A percentile compares a stretch with the other conserved stretches of the same genome.
phyloP scores from a whole-genome alignment of 108 stramenopile species.

The Skeletonema grethae region DNA sequence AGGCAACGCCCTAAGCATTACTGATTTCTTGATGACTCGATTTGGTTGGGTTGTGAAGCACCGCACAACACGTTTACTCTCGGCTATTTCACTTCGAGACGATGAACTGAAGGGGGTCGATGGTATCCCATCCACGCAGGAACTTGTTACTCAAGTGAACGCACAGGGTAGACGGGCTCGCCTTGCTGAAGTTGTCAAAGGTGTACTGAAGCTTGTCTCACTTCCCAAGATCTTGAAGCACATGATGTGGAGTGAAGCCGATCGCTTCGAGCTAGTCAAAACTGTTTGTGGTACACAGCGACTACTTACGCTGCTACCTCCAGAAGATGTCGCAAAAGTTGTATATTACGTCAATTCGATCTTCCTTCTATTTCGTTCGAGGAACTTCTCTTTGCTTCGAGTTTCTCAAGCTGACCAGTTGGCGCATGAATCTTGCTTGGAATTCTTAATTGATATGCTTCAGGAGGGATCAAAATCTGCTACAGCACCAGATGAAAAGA shows the following conservation, averaged over 20 bases:
- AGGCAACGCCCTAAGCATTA: constrained; percentile 68
- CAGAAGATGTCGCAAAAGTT: constrained; percentile 86
- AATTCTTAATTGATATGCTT: constrained; percentile 62
- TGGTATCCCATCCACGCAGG: constrained; percentile 72
- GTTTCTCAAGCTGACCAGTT: constrained; percentile 48
- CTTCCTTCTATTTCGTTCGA: constrained; percentile 74
- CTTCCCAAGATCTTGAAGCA: constrained; percentile 64
- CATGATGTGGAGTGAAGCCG: constrained; percentile 50
- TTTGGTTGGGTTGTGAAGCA: constrained; percentile 78
- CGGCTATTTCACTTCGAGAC: constrained; percentile 69
- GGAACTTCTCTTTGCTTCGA: constrained; percentile 63
- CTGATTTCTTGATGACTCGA: constrained; percentile 81
- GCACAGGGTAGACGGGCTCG: constrained; percentile 76
- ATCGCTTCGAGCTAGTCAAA: constrained; percentile 61
- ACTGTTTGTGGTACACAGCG: constrained; percentile 73
- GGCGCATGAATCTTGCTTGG: constrained; percentile 56
- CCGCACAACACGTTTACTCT: constrained; percentile 55
- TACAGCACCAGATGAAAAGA: constrained; percentile 34
- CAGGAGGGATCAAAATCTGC: constrained; percentile 9
- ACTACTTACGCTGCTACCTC: constrained; percentile 69
- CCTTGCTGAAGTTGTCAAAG: constrained; percentile 86
- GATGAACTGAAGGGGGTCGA: constrained; percentile 59
- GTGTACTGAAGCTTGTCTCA: constrained; percentile 70
- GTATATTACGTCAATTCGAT: constrained; percentile 78
- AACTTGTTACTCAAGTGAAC: constrained; percentile 60